A percentile compares a stretch with the other conserved stretches of the same genome.
Evolutionary conservation across 306 rosid genomes (phyloP).

Genomic region (Glycine tomentella): DNA sequence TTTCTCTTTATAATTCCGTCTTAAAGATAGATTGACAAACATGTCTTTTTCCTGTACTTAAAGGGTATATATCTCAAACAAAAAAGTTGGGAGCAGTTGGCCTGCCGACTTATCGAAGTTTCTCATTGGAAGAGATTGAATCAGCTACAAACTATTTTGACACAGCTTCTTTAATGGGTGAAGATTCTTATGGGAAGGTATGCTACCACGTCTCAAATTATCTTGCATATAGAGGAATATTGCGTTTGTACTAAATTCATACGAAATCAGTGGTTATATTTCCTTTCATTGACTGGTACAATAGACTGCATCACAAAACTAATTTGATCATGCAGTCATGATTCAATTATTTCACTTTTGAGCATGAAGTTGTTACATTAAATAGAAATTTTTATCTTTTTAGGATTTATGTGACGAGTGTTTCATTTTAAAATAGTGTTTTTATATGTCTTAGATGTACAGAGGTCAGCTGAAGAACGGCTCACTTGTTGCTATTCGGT

Average conservation of each 20-base stretch:
- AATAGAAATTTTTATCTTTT: constrained; percentile 5
- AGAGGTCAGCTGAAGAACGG: constrained; percentile 88
- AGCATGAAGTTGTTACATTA: constrained; percentile 18
- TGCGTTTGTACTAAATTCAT: constrained; percentile 7
- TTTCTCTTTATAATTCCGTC: constrained; percentile 30
- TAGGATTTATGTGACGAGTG: constrained; percentile 16
- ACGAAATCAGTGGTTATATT: neutral
- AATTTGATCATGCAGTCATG: constrained; percentile 17
- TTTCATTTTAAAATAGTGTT: constrained; percentile 22
- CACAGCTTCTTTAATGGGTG: constrained; percentile 71
- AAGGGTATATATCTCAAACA: constrained; percentile 88
- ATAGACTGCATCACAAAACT: constrained; percentile 1
- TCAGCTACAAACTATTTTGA: constrained; percentile 83
- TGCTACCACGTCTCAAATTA: constrained; percentile 19
- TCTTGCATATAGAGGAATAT: constrained; percentile 26
- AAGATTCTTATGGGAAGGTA: constrained; percentile 90
- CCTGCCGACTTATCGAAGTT: constrained; percentile 77
- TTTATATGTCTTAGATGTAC: constrained; percentile 70
- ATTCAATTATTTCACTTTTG: constrained; percentile 28
- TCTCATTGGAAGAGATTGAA: constrained; percentile 89
- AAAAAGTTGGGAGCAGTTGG: constrained; percentile 76
- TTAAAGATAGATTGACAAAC: constrained; percentile 40
- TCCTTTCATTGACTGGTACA: neutral
- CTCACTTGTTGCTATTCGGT: constrained; percentile 68
- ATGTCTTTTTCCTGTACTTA: constrained; percentile 36